Percentiles rank a stretch among this genome's conserved stretches.
Conservation (phyloP, 2,329 filamentous ascomycete genomes). For the Verticillium nonalfalfae region DNA sequence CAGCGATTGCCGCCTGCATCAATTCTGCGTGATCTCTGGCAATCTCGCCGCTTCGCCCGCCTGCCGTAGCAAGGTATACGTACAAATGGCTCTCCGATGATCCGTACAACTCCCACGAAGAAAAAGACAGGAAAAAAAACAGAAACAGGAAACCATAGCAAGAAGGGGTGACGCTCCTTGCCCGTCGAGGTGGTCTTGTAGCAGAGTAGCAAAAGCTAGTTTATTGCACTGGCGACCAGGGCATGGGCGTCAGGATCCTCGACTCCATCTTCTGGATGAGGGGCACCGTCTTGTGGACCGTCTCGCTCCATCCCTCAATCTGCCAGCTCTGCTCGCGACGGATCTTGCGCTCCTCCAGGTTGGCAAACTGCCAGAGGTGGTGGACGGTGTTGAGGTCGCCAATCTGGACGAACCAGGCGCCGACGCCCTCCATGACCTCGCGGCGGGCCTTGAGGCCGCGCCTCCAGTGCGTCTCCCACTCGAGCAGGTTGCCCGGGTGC, state of each 20-base stretch:
- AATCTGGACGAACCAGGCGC: slow-evolving; percentile 98
- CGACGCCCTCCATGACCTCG: slow-evolving; percentile 97
- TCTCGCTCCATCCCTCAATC: slow-evolving; percentile 92
- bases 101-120: not conserved
- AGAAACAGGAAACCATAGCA: not conserved
- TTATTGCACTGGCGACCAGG: slow-evolving; percentile 88
- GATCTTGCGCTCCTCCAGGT: slow-evolving; percentile 86
- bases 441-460: slow-evolving; percentile 82
- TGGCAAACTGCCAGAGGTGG: slow-evolving; percentile 97
- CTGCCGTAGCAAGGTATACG: not conserved
- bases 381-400: slow-evolving; percentile 97
- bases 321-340: slow-evolving; percentile 93
- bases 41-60: not conserved
- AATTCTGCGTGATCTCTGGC: not conserved
- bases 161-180: too few species aligned
- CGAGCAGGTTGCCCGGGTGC: slow-evolving; percentile 88
- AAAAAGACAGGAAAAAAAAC: not conserved
- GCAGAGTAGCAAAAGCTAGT: not conserved
- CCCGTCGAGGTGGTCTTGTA: too few species aligned
- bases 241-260: slow-evolving; percentile 86
- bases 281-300: slow-evolving; percentile 96
- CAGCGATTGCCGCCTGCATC: not conserved
- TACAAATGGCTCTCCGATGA: not conserved
- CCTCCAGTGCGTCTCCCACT: slow-evolving; percentile 99
- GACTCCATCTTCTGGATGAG: slow-evolving; percentile 97